Evolutionary conservation across 179 eudicot species (phyloP).

Genomic region (Dionaea muscipula): DNA sequence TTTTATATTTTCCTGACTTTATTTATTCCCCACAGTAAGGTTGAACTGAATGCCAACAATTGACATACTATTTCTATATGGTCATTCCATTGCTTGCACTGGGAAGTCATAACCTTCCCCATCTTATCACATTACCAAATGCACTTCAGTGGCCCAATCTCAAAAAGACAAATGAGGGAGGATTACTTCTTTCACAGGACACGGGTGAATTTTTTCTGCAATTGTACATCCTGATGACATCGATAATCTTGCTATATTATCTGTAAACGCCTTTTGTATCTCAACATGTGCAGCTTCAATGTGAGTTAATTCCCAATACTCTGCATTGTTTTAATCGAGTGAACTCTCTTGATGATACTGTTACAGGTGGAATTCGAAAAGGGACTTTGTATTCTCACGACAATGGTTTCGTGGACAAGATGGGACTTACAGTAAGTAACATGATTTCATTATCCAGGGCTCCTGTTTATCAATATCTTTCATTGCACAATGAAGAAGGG

Average conservation of each 20-base stretch:
- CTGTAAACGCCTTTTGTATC: background rate
- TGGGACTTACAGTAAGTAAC: slow-evolving; percentile 76
- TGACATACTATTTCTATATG: background rate
- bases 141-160: background rate
- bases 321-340: background rate
- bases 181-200: background rate
- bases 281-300: background rate
- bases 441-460: background rate
- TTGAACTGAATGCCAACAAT: too few species aligned
- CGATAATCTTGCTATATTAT: background rate
- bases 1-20: too few species aligned
- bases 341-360: slow-evolving; percentile 3
- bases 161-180: background rate
- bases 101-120: background rate
- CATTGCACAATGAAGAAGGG: background rate
- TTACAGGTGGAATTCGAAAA: slow-evolving; percentile 70
- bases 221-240: background rate
- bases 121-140: background rate
- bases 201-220: background rate
- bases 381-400: slow-evolving; percentile 89
- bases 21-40: too few species aligned
- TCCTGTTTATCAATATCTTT: background rate
- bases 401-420: slow-evolving; percentile 96
- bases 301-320: background rate
- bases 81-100: background rate